Evolutionary conservation across 192 early-diverging fungal species (phyloP), one percentile per base, ranked within the genome.

Genomic region (Allomyces macrogynus): DNA sequence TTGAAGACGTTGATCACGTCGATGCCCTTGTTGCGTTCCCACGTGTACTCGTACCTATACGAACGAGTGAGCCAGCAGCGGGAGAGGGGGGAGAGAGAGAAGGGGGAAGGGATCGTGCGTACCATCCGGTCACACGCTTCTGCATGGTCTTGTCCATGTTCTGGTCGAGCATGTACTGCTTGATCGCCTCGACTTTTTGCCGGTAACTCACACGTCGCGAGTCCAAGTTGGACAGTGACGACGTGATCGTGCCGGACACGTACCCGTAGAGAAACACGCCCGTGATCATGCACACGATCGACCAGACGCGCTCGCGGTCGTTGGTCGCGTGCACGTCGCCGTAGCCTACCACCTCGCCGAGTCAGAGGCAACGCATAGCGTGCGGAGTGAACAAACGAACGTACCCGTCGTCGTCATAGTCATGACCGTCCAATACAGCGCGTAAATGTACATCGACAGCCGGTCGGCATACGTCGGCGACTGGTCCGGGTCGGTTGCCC

Each of bases 211-310:
- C 78, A 67, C 78, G 68, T 11, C 76, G 72, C 43, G 74, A 74
- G 65, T 79, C 76, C 78, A 79, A 74, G 74, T 79, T 79, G 64
- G 78, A 79, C 18, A 79, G 76, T 11, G 75, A 68, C 8, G 78
- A 79, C 20, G 78, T 74, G 43, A 79, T 77, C 5, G 78, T 79
- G 24, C 71, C 78, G 26, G 77, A 77, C 18, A 79, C 71, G 74
- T 79, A 79, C 20, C 69, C 73, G 72, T 77, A 79, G 54, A 79
- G 77, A 22, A 79, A 64, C 44, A 74, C 68, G 23, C 78, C 78
- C 24, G 66, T 43, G 60, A 69, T 67, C 63, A 74, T 73, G 60
- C 74, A 70, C 23, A 73, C 65, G 18, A 77, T 22, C 11, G 74
- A 64, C 62, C 75, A 79, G 10, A 76, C 67, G n/a, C 78, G 68